Percentiles rank a stretch among this genome's conserved stretches.
Evolutionary conservation across 768 basidiomycete genomes (phyloP).

Genomic region (Lactifluus echinatus): DNA sequence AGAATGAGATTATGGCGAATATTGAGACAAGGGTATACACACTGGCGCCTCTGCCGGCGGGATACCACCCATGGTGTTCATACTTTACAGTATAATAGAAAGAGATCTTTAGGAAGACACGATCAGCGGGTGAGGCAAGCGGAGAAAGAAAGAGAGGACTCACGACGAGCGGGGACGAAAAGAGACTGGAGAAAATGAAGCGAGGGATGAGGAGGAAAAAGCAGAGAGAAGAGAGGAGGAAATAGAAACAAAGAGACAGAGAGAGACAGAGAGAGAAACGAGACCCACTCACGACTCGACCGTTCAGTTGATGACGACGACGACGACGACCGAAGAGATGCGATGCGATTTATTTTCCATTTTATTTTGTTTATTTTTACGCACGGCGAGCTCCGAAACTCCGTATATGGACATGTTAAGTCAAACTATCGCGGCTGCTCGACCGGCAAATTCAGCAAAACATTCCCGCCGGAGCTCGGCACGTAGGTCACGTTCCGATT

Average conservation of each 20-base stretch:
- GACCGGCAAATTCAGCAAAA: constrained; percentile 76
- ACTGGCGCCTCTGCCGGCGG: constrained; percentile 71
- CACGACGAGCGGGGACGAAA: constrained; percentile 29
- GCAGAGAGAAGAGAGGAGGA: constrained; percentile 26
- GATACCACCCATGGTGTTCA: constrained; percentile 69
- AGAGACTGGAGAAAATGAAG: constrained; percentile 21
- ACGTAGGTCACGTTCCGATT: constrained; percentile 88
- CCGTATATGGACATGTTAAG: no score
- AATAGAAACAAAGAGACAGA: constrained; percentile 41
- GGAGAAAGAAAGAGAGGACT: constrained; percentile 38
- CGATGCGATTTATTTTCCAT: background rate
- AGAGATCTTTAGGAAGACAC: constrained; percentile 9
- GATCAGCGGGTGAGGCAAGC: background rate
- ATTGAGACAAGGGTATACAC: constrained; percentile 24
- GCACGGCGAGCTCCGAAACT: constrained; percentile 19
- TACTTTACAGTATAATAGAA: constrained; percentile 37
- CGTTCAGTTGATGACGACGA: background rate
- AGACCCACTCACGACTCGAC: constrained; percentile 18
- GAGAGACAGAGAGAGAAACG: constrained; percentile 33
- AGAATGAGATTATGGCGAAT: constrained; percentile 12
- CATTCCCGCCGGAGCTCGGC: constrained; percentile 69
- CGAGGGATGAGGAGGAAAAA: constrained; percentile 19
- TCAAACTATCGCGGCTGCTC: constrained; percentile 35
- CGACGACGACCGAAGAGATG: constrained; percentile 1
- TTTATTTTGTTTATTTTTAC: constrained; percentile 1